Evolutionary conservation across 176 grass and related monocot genomes (phyloP).

Genomic region (Poa pratensis): DNA sequence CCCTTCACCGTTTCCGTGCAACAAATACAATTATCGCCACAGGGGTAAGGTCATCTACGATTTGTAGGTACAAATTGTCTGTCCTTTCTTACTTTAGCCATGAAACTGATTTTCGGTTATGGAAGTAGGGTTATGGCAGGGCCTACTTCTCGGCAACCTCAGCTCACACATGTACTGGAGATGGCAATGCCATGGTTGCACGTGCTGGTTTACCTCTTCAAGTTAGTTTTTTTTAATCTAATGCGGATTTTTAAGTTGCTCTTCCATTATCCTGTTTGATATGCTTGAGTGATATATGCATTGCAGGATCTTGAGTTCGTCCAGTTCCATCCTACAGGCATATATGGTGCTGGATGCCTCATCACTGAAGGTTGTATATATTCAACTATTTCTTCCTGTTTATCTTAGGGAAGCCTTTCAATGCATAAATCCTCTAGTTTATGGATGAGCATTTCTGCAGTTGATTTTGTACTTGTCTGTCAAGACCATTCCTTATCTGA

Average conservation of each 20-base stretch:
- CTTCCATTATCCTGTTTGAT: slow-evolving; percentile 24
- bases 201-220: slow-evolving; percentile 96
- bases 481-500: slow-evolving; percentile 9
- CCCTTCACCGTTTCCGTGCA: slow-evolving; percentile 88
- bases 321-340: slow-evolving; percentile 86
- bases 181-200: slow-evolving; percentile 97
- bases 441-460: background rate
- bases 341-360: slow-evolving; percentile 87
- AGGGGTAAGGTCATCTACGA: slow-evolving; percentile 55
- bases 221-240: slow-evolving; percentile 47
- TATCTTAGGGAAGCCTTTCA: background rate
- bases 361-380: slow-evolving; percentile 78
- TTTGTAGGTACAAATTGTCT: slow-evolving; percentile 22
- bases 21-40: slow-evolving; percentile 92
- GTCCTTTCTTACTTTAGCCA: background rate
- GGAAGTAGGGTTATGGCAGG: slow-evolving; percentile 79
- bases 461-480: background rate
- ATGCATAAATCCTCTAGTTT: background rate
- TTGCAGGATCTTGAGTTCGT: slow-evolving; percentile 98
- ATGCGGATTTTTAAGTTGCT: slow-evolving; percentile 25
- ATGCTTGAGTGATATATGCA: slow-evolving; percentile 41
- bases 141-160: slow-evolving; percentile 96
- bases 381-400: slow-evolving; percentile 5
- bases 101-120: slow-evolving; percentile 18
- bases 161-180: slow-evolving; percentile 99